Evolutionary conservation across 2,329 filamentous ascomycete species (phyloP).

Genomic region (Apiospora marii): DNA sequence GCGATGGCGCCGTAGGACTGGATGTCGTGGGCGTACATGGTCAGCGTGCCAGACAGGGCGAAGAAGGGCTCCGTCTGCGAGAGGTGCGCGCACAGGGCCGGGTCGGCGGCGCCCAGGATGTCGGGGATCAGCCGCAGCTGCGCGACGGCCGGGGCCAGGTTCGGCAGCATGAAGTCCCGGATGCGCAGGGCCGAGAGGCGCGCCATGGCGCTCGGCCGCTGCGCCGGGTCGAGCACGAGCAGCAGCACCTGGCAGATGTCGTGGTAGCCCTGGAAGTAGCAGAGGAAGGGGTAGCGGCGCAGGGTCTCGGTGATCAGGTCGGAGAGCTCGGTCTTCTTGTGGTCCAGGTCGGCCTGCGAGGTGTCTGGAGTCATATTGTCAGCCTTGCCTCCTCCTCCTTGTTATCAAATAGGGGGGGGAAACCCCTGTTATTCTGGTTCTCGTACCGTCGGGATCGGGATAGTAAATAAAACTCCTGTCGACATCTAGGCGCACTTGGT

Average conservation of each 20-base stretch:
- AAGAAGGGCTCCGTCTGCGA: conserved; percentile 85
- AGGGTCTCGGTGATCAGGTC: conserved; percentile 82
- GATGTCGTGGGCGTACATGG: conserved; percentile 96
- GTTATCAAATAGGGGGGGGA: neutral
- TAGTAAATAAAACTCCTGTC: conserved; percentile 98
- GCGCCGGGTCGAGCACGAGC: conserved; percentile 75
- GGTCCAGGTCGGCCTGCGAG: conserved; percentile 71
- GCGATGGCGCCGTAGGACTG: conserved; percentile 88
- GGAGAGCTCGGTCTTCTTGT: conserved; percentile 79
- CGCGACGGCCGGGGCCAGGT: conserved; percentile 78
- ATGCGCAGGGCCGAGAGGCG: conserved; percentile 91
- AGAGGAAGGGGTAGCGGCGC: conserved; percentile 81
- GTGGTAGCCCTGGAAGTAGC: conserved; percentile 98
- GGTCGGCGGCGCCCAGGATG: conserved; percentile 77
- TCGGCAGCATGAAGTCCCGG: conserved; percentile 96
- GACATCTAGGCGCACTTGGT: conserved; percentile 91
- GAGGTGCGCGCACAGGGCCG: conserved; percentile 76
- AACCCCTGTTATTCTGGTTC: conserved; percentile 22
- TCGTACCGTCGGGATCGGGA: conserved; percentile 78
- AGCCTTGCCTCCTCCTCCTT: neutral
- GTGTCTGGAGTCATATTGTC: conserved; percentile 59
- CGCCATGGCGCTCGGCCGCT: conserved; percentile 70
- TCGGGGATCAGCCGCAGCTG: conserved; percentile 90
- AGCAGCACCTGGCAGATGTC: conserved; percentile 97
- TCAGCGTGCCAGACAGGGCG: conserved; percentile 90